These are phyloP conservation scores for Chiua sp. DNA, from an alignment of 1,284 basidiomycete species.

Conservation along the genomic window DNA sequence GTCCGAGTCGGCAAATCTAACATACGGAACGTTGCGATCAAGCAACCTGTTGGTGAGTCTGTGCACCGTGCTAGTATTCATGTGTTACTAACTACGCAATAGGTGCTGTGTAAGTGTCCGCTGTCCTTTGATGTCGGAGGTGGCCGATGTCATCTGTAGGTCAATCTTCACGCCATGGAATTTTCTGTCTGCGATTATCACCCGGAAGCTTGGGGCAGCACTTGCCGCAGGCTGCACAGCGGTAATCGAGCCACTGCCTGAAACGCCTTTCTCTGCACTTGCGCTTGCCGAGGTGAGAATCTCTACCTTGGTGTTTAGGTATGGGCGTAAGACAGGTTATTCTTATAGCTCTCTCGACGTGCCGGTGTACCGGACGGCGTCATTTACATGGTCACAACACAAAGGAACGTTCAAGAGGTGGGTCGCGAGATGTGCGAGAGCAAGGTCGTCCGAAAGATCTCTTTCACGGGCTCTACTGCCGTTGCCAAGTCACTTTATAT, in stretches of 20 bases:
- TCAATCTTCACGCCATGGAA: conserved; percentile 88
- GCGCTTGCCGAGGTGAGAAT: conserved; percentile 78
- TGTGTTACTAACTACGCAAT: conserved; percentile 4
- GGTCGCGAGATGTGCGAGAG: conserved; percentile 85
- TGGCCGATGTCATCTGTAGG: conserved; percentile 41
- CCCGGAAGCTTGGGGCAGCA: conserved; percentile 87
- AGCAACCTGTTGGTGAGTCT: conserved; percentile 86
- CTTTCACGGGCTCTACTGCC: conserved; percentile 93
- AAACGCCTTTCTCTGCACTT: conserved; percentile 94
- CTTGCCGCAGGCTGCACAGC: conserved; percentile 95
- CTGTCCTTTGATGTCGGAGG: neutral
- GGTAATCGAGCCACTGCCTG: conserved; percentile 95
- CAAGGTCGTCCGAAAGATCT: conserved; percentile 82
- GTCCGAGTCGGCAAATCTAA: conserved; percentile 67
- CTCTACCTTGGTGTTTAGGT: neutral
- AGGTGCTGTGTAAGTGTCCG: conserved; percentile 63
- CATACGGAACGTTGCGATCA: conserved; percentile 89
- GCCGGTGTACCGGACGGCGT: conserved; percentile 96
- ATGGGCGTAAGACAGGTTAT: neutral
- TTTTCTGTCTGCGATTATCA: conserved; percentile 95
- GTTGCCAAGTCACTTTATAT: conserved; percentile 92
- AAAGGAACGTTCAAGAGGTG: conserved; percentile 81
- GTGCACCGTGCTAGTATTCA: neutral
- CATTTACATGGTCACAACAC: conserved; percentile 92
- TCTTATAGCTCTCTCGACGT: conserved; percentile 72